phyloP scores from a whole-genome alignment of 345 rosid genomes.

The Camelina neglecta region DNA sequence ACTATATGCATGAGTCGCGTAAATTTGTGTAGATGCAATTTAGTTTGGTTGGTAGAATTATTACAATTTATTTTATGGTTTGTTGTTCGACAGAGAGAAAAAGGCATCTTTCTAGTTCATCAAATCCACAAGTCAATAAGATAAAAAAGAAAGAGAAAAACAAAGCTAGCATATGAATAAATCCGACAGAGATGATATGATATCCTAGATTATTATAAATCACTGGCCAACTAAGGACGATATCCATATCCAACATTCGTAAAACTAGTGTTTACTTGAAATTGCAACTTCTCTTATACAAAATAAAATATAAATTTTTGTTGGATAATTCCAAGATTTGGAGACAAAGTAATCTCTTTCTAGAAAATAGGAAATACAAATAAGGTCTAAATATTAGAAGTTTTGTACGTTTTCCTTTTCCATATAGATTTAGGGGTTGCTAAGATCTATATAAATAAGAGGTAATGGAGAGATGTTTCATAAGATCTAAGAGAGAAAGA shows the following conservation, averaged over 20 bases:
- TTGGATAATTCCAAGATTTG: too few relatives aligned
- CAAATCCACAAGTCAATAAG: neutral
- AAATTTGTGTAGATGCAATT: constrained; percentile 18
- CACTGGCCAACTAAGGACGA: constrained; percentile 24
- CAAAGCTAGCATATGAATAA: constrained; percentile 11
- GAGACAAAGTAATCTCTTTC: too few relatives aligned
- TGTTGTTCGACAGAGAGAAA: constrained; percentile 23
- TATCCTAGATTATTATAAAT: constrained; percentile 1
- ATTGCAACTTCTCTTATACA: neutral
- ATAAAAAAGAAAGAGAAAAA: neutral
- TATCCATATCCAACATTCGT: constrained; percentile 1
- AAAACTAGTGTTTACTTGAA: neutral
- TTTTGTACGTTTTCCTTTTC: too few relatives aligned
- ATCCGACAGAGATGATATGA: constrained; percentile 30
- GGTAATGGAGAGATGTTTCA: too few relatives aligned
- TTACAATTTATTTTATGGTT: constrained; percentile 14
- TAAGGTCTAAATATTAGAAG: too few relatives aligned
- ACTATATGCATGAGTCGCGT: constrained; percentile 13
- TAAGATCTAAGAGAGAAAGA: too few relatives aligned
- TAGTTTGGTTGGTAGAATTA: constrained; percentile 22
- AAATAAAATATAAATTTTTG: too few relatives aligned
- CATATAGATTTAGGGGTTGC: too few relatives aligned
- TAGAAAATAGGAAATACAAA: too few relatives aligned
- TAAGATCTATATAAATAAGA: too few relatives aligned
- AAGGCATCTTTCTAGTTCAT: constrained; percentile 25